These are phyloP conservation scores for Saturnispora halmiae DNA, from an alignment of 805 yeast genomes.

Conservation along the genomic window DNA sequence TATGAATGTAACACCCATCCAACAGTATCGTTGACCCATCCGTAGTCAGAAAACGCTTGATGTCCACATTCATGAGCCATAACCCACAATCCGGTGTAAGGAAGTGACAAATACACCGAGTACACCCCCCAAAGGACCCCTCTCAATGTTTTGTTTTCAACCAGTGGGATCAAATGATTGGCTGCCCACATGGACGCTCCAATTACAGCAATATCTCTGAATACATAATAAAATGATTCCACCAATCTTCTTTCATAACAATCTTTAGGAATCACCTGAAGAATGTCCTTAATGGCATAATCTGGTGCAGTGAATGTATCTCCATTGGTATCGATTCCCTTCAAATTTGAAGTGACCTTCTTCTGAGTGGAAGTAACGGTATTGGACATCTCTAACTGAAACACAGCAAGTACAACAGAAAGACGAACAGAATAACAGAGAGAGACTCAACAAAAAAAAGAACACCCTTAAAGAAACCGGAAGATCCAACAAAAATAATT, in stretches of 20 bases:
- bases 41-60: constrained; percentile 70
- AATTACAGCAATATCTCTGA: constrained; percentile 50
- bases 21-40: constrained; percentile 62
- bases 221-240: constrained; percentile 53
- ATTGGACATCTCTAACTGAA: constrained; percentile 4
- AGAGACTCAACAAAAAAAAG: background rate
- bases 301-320: constrained; percentile 65
- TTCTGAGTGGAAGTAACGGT: constrained; percentile 23
- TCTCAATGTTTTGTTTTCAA: constrained; percentile 38
- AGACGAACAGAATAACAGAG: background rate
- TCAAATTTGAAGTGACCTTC: constrained; percentile 31
- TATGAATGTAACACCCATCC: constrained; percentile 82
- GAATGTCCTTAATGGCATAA: constrained; percentile 64
- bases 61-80: constrained; percentile 91
- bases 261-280: constrained; percentile 61
- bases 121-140: constrained; percentile 52
- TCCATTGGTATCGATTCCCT: constrained; percentile 53
- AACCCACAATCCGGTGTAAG: constrained; percentile 76
- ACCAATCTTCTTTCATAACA: constrained; percentile 58
- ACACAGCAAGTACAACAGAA: background rate
- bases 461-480: too few relatives aligned
- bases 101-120: constrained; percentile 48
- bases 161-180: constrained; percentile 42
- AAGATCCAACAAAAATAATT: too few relatives aligned
- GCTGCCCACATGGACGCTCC: constrained; percentile 44